Evolutionary conservation across 2,329 filamentous ascomycete genomes (phyloP).

Genomic region (Beauveria bassiana): DNA sequence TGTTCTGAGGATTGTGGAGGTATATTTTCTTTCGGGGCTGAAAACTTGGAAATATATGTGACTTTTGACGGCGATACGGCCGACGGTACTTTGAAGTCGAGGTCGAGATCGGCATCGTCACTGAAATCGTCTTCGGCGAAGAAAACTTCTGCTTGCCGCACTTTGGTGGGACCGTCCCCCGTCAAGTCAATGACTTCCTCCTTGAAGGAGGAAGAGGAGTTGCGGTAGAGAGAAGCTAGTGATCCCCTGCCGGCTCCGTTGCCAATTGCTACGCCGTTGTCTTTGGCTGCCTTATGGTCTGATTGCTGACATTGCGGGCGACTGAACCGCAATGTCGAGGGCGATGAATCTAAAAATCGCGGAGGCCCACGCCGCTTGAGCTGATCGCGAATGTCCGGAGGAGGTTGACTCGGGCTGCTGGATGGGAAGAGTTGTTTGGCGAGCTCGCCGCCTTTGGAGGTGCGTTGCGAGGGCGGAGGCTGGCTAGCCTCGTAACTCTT

Average conservation of each 20-base stretch:
- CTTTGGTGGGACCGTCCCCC: conserved; percentile 20
- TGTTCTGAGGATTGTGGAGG: conserved; percentile 23
- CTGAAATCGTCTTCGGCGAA: conserved; percentile 81
- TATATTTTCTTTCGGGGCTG: conserved; percentile 18
- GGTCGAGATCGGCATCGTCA: conserved; percentile 69
- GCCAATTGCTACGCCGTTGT: background rate
- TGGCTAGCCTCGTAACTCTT: conserved; percentile 31
- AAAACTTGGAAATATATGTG: conserved; percentile 16
- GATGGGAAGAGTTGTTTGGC: conserved; percentile 50
- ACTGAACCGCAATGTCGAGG: conserved; percentile 26
- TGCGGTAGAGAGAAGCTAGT: conserved; percentile 35
- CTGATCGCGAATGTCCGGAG: conserved; percentile 43
- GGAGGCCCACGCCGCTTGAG: conserved; percentile 35
- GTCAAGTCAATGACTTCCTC: conserved; percentile 28
- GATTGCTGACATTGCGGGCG: conserved; percentile 13
- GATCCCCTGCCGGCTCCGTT: conserved; percentile 17
- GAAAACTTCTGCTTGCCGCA: conserved; percentile 34
- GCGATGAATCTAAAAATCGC: conserved; percentile 26
- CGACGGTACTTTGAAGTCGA: conserved; percentile 56
- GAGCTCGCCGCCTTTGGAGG: conserved; percentile 23
- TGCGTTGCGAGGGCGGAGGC: conserved; percentile 18
- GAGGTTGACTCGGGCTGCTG: conserved; percentile 40
- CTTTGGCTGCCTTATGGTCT: background rate
- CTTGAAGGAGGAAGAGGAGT: conserved; percentile 38
- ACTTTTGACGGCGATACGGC: conserved; percentile 30